These are phyloP conservation scores for Mortierella polycephala DNA, from an alignment of 371 early-diverging fungal genomes.

Conservation along the genomic window DNA sequence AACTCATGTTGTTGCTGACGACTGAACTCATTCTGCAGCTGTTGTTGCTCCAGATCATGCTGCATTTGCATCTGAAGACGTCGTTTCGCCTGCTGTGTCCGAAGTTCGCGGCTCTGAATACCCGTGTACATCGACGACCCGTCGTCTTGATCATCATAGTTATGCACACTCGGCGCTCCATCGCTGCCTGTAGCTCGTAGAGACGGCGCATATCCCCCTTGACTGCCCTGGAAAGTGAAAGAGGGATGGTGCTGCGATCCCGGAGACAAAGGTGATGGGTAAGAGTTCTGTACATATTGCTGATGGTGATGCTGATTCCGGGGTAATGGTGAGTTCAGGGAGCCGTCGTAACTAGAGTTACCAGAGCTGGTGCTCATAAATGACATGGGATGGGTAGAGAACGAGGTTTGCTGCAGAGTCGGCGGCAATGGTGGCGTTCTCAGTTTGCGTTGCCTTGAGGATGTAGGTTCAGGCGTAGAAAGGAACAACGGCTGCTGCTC, in stretches of 20 bases:
- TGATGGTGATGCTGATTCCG: not conserved
- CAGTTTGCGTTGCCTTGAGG: slow-evolving; percentile 27
- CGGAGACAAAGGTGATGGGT: slow-evolving; percentile 23
- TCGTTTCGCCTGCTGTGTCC: slow-evolving; percentile 27
- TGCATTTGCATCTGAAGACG: slow-evolving; percentile 50
- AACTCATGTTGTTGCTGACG: slow-evolving; percentile 2
- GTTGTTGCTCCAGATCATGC: slow-evolving; percentile 20
- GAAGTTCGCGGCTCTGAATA: not conserved
- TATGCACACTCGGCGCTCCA: slow-evolving; percentile 27
- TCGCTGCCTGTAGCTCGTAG: slow-evolving; percentile 20
- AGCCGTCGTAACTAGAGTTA: slow-evolving; percentile 15
- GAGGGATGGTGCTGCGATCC: not conserved
- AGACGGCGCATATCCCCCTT: slow-evolving; percentile 9
- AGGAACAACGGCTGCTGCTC: slow-evolving; percentile 16
- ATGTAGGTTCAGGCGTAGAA: slow-evolving; percentile 15
- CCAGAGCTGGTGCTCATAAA: slow-evolving; percentile 31
- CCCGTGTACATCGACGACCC: slow-evolving; percentile 15
- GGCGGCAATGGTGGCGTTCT: slow-evolving; percentile 22
- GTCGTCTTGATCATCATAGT: slow-evolving; percentile 31
- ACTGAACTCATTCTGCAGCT: slow-evolving; percentile 12
- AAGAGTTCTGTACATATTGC: slow-evolving; percentile 1
- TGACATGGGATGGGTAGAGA: slow-evolving; percentile 18
- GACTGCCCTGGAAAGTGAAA: slow-evolving; percentile 10
- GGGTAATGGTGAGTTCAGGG: slow-evolving; percentile 15
- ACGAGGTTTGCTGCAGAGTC: slow-evolving; percentile 7